These are phyloP conservation scores for Ramaria sp. DNA, from an alignment of 768 basidiomycete genomes.

Conservation along the genomic window DNA sequence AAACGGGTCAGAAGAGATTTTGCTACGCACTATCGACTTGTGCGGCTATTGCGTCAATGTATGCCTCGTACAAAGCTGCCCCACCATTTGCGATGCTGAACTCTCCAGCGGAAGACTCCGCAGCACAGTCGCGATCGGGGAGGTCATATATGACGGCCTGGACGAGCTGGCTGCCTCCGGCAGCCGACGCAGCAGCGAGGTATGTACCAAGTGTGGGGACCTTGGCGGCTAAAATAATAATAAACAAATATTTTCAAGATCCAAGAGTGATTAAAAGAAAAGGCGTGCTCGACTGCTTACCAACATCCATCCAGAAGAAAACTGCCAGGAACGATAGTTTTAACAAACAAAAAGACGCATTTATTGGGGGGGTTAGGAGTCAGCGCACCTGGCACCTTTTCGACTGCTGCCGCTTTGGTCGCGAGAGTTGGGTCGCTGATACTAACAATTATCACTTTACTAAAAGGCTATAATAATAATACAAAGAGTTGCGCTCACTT, in stretches of 20 bases:
- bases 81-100: constrained; percentile 48
- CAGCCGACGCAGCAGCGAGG: constrained; percentile 41
- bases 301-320: constrained; percentile 9
- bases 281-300: neutral
- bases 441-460: constrained; percentile 24
- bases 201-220: constrained; percentile 43
- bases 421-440: constrained; percentile 39
- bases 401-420: constrained; percentile 41
- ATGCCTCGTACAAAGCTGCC: constrained; percentile 41
- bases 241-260: constrained; percentile 37
- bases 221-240: constrained; percentile 47
- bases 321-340: neutral
- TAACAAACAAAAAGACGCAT: too few relatives aligned
- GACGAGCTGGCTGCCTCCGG: constrained; percentile 34
- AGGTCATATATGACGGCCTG: constrained; percentile 39
- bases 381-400: constrained; percentile 32
- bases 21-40: constrained; percentile 35
- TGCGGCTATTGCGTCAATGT: constrained; percentile 53
- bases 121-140: constrained; percentile 58
- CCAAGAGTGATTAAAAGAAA: neutral
- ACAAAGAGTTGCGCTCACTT: neutral
- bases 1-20: too few relatives aligned
- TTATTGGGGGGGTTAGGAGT: neutral
- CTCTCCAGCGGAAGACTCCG: constrained; percentile 55
- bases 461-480: neutral